phyloP scores from a whole-genome alignment of 805 yeast species.

The Metschnikowia reukaufii region DNA sequence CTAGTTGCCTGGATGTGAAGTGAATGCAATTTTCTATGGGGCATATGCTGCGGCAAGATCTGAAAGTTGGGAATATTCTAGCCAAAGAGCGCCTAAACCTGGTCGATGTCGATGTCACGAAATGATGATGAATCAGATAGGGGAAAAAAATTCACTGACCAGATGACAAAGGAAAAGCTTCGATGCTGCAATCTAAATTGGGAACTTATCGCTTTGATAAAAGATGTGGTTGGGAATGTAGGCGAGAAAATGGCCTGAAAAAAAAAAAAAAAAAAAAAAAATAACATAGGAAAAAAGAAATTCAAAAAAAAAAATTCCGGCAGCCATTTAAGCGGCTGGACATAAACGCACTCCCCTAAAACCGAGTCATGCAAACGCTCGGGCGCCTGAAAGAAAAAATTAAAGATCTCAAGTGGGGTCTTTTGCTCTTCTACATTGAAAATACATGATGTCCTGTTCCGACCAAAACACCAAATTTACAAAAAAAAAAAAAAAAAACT shows the following conservation, averaged over 20 bases:
- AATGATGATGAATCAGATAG: too few relatives aligned
- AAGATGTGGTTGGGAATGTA: background rate
- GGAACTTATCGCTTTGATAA: background rate
- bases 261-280: background rate
- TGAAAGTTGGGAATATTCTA: background rate
- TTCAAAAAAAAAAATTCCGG: background rate
- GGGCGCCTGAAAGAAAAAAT: background rate
- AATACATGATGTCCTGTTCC: too few relatives aligned
- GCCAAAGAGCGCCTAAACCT: background rate
- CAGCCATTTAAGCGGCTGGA: constrained; percentile 4
- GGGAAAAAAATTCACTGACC: too few relatives aligned
- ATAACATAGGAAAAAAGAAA: background rate
- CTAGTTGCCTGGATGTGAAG: background rate
- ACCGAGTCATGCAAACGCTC: constrained; percentile 4
- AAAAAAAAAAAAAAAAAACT: too few relatives aligned
- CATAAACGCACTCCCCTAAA: constrained; percentile 1
- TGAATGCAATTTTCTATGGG: constrained; percentile 1
- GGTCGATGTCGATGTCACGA: too few relatives aligned
- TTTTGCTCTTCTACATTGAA: too few relatives aligned
- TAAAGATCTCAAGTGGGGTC: background rate
- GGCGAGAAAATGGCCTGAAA: background rate
- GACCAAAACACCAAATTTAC: too few relatives aligned
- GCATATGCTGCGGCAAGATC: constrained; percentile 6
- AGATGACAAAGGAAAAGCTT: background rate
- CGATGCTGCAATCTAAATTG: background rate